These are phyloP conservation scores for Colletotrichum sp. DNA, from an alignment of 2,329 filamentous ascomycete species.

Conservation along the genomic window DNA sequence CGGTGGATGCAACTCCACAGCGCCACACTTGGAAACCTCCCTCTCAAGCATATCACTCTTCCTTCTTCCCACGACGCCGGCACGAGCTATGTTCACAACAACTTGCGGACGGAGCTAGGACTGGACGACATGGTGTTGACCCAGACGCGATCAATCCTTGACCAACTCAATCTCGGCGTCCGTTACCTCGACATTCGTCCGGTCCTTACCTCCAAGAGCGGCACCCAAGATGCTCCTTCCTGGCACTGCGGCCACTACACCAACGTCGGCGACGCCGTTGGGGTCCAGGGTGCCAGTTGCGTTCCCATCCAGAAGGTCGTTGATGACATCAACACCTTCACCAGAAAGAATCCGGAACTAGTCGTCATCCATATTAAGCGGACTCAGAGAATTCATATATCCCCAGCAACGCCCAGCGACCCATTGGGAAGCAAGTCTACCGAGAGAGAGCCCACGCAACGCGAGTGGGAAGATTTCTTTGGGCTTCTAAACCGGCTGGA, in stretches of 20 bases:
- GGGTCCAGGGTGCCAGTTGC: neutral
- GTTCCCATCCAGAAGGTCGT: neutral
- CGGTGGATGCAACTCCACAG: neutral
- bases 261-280: neutral
- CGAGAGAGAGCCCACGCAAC: neutral
- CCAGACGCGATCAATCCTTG: neutral
- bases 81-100: neutral
- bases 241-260: neutral
- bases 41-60: neutral
- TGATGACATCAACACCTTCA: neutral
- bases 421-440: neutral
- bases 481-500: neutral
- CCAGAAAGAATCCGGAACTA: neutral
- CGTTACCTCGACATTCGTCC: neutral
- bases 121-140: neutral
- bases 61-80: neutral
- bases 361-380: neutral
- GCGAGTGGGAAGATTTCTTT: neutral
- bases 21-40: neutral
- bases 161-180: neutral
- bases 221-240: neutral
- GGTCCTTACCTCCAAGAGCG: neutral
- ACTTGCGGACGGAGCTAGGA: neutral
- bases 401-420: neutral
- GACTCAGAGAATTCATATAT: neutral